Evolutionary conservation across 371 early-diverging fungal genomes (phyloP), one percentile per base, ranked within the genome.

Genomic region (Nematocida minor): DNA sequence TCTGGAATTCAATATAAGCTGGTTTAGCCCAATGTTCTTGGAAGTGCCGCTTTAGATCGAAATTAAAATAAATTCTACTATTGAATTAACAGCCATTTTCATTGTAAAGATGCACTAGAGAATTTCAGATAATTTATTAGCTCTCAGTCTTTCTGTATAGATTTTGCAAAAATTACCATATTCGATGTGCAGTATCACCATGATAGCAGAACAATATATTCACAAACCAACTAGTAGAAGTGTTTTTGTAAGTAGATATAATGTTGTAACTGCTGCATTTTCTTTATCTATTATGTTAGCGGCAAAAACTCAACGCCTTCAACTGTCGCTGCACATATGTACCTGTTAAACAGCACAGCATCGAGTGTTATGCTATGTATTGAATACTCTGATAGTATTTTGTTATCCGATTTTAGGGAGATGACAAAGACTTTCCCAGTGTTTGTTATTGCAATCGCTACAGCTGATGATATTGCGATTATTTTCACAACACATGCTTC

Each of bases 291-390:
- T n/a, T 46, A 46, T 46, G 14, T n/a, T 11, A 74, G 53, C 11
- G 22, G 11, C 31, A 74, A 47, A 22, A 60, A 46, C 49, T 74
- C 48, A 22, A 66, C 20, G 2, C 77, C 77, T n/a, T 63, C 55
- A 0, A 40, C 47, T 6, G 77, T 74, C n/a, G 64, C 71, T 34
- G 66, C 71, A 64, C 66, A 71, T 7, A 62, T 42, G 27, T 46
- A 41, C 20, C 31, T 16, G 4, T 71, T 60, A 48, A 32, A 22
- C 18, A 60, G 67, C 14, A 36, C 36, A 4, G 54, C 66, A 27
- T 64, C 20, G 6, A 49, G 31, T 16, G 60, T 34, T 25, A 42
- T 63, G n/a, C 48, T 51, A 18, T 14, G 7, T 7, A 54, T 1
- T 32, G 77, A 11, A 48, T 40, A 60, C 29, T 41, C 47, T 14